Evolutionary conservation across 83 land plant species (phyloP).

Genomic region (Diphasiastrum complanatum): DNA sequence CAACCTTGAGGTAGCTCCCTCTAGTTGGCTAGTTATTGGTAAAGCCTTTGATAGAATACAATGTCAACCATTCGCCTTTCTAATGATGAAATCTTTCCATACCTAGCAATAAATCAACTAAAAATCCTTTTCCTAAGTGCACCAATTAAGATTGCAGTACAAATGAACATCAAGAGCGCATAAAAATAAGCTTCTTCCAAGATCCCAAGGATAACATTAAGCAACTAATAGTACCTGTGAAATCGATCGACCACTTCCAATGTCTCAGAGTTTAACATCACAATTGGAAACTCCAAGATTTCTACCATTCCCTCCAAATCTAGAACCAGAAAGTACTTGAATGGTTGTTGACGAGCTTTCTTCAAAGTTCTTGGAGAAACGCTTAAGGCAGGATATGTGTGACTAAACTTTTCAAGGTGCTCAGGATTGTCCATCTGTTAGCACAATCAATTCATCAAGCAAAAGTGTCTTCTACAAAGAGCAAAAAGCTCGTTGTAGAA

Average conservation of each 20-base stretch:
- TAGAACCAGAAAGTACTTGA: conserved; percentile 68
- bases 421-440: conserved; percentile 61
- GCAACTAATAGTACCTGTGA: conserved; percentile 94
- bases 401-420: conserved; percentile 70
- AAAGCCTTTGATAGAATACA: too few species aligned
- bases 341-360: conserved; percentile 39
- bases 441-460: background rate
- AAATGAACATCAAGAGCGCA: too few species aligned
- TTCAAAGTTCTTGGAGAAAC: conserved; percentile 24
- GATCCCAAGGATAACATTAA: too few species aligned
- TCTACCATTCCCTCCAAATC: conserved; percentile 96
- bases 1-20: too few species aligned
- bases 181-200: too few species aligned
- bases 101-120: too few species aligned
- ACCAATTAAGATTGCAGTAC: too few species aligned
- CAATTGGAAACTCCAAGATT: conserved; percentile 87
- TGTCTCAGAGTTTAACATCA: conserved; percentile 62
- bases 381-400: conserved; percentile 39
- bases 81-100: too few species aligned
- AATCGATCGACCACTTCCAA: conserved; percentile 67
- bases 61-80: too few species aligned
- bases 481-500: background rate
- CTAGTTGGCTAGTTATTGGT: too few species aligned
- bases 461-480: background rate
- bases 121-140: too few species aligned